Conservation (phyloP, 2,329 filamentous ascomycete genomes). For the Magnaporthales sp. region DNA sequence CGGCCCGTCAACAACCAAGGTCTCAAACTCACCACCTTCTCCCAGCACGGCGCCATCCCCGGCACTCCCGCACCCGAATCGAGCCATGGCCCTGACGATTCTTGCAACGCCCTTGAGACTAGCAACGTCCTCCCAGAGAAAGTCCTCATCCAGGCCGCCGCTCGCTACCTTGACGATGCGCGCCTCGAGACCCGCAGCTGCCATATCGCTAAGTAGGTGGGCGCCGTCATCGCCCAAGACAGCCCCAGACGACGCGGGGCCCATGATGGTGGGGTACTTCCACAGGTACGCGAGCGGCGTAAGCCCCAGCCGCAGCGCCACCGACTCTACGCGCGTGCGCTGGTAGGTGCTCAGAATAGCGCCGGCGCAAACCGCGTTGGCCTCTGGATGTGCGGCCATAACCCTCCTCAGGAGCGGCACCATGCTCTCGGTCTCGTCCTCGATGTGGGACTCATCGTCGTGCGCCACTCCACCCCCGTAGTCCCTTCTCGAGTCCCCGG, state of each 20-base stretch:
- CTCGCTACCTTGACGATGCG: constrained; percentile 92
- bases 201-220: constrained; percentile 74
- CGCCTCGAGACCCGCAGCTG: constrained; percentile 67
- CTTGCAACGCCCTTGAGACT: constrained; percentile 37
- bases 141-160: constrained; percentile 71
- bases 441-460: constrained; percentile 13
- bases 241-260: constrained; percentile 17
- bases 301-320: constrained; percentile 76
- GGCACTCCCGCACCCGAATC: constrained; percentile 56
- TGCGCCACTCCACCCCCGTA: constrained; percentile 37
- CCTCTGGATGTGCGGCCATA: constrained; percentile 61
- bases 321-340: constrained; percentile 87
- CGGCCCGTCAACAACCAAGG: constrained; percentile 77
- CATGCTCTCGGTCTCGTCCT: constrained; percentile 85
- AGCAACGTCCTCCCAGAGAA: constrained; percentile 75
- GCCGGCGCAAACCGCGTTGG: constrained; percentile 81
- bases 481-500: constrained; percentile 61
- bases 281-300: constrained; percentile 80
- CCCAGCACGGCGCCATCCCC: constrained; percentile 57
- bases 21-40: constrained; percentile 96
- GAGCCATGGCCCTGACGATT: constrained; percentile 45
- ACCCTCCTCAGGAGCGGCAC: constrained; percentile 64
- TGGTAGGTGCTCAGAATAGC: constrained; percentile 95
- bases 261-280: constrained; percentile 74
- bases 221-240: constrained; percentile 29